These are phyloP conservation scores for Chaetomiaceae sp. DNA, from an alignment of 2,329 filamentous ascomycete genomes.

Conservation along the genomic window DNA sequence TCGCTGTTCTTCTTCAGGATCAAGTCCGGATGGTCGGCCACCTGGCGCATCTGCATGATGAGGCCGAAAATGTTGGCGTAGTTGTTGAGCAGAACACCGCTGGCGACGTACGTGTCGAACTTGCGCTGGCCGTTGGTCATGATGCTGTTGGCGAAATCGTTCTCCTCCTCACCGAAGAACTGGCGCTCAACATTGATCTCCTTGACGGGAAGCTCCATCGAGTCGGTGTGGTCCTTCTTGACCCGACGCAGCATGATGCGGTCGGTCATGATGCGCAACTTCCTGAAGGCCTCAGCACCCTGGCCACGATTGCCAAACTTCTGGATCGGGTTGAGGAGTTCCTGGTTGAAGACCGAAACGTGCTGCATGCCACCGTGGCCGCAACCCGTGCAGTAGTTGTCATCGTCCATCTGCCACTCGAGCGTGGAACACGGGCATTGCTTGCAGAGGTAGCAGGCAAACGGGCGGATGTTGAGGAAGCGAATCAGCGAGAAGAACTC, in stretches of 20 bases:
- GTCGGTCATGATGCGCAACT: constrained; percentile 83
- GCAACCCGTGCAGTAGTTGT: constrained; percentile 68
- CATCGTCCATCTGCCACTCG: constrained; percentile 75
- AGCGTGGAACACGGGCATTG: constrained; percentile 73
- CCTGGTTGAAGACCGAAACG: constrained; percentile 65
- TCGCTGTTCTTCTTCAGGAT: constrained; percentile 83
- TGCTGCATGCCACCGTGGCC: constrained; percentile 48
- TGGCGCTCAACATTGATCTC: constrained; percentile 88
- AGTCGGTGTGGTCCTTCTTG: constrained; percentile 88
- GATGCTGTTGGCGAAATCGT: constrained; percentile 91
- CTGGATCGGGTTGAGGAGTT: constrained; percentile 80
- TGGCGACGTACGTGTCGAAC: constrained; percentile 93
- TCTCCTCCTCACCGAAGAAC: constrained; percentile 94
- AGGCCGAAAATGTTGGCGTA: constrained; percentile 98
- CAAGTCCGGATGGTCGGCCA: constrained; percentile 92
- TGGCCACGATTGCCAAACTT: constrained; percentile 56
- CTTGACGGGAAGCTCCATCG: constrained; percentile 96
- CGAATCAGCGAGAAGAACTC: constrained; percentile 94
- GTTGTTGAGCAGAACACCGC: constrained; percentile 91
- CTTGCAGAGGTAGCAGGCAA: constrained; percentile 92
- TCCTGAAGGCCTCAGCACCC: constrained; percentile 68
- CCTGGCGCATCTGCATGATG: constrained; percentile 99
- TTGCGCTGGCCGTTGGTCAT: constrained; percentile 86
- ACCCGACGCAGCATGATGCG: constrained; percentile 93
- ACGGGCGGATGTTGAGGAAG: constrained; percentile 83